Base-by-base conservation (phyloP, 1,284 basidiomycete species). In the Marasmius tenuissimus region DNA sequence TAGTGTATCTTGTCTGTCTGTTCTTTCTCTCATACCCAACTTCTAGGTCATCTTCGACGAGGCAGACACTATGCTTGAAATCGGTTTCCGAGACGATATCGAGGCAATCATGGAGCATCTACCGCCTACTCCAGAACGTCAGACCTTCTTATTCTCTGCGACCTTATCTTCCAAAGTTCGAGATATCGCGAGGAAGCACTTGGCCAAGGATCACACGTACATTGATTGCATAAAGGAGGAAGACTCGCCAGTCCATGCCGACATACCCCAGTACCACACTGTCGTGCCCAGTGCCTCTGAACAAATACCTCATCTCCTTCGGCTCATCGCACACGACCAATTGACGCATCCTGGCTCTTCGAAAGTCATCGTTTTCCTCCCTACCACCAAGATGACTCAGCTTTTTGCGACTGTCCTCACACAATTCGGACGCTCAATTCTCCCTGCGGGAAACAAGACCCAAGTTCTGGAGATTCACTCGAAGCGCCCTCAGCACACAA, bases 121-220 rank as follows among this genome's bases (percentile, higher is more conserved):
- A n/a, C 93, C 93, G 16, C 76, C 79, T 38, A 73, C 80, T 1
- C 83, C 86, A 0, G 74, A 88, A 61, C 87, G 96, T 20, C 94
- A 96, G 72, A 98, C 96, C 0, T 92, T 98, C 80, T 81, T 99
- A 65, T 97, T 98, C 78, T 96, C 93, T n/a, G 96, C 97, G 10
- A 98, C 83, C 63, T 86, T 86, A 68, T 93, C 83, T 60, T 85
- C 74, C 49, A 78, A 74, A 58, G 90, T 89, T 69, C 87, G 82
- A 56, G 82, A 90, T 67, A 76, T 93, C 54, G 87, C 89, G 0
- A 75, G 78, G 2, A 69, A 75, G 27, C 75, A 81, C 18, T 72
- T 93, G 18, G 75, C 82, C 22, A 72, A 73, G 50, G 81, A 87
- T 62, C 85, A 92, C 73, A 65, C 67, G 33, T 91, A 83, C 73